Evolutionary conservation across 2,329 filamentous ascomycete genomes (phyloP).

Genomic region (Colletotrichum eleusines): DNA sequence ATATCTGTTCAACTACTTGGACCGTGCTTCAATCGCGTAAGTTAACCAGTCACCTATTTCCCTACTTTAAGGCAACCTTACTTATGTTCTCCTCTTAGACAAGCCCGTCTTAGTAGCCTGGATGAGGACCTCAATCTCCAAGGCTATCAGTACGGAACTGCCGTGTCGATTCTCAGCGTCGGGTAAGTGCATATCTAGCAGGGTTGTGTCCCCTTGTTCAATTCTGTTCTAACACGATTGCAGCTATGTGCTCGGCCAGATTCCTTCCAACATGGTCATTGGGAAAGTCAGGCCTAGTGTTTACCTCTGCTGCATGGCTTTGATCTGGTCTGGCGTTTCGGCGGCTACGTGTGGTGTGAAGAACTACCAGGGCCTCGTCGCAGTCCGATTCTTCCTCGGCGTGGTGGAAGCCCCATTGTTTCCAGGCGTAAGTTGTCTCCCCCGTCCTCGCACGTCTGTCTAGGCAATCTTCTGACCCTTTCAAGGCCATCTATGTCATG

Average conservation of each 20-base stretch:
- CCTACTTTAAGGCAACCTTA: neutral
- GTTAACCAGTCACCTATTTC: neutral
- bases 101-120: slow-evolving; percentile 44
- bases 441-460: neutral
- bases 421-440: slow-evolving; percentile 35
- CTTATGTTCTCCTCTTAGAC: slow-evolving; percentile 30
- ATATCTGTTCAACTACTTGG: slow-evolving; percentile 44
- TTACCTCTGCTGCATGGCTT: slow-evolving; percentile 41
- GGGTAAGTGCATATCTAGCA: slow-evolving; percentile 26
- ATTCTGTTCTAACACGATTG: neutral
- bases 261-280: slow-evolving; percentile 44
- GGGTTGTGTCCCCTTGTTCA: rapidly evolving
- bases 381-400: slow-evolving; percentile 42
- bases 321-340: slow-evolving; percentile 42
- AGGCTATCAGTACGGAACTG: slow-evolving; percentile 45
- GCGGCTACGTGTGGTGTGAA: slow-evolving; percentile 42
- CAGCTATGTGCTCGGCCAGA: slow-evolving; percentile 41
- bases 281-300: slow-evolving; percentile 41
- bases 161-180: slow-evolving; percentile 46
- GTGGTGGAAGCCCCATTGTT: slow-evolving; percentile 42
- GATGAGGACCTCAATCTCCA: slow-evolving; percentile 46
- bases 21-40: slow-evolving; percentile 43
- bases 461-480: neutral
- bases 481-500: slow-evolving; percentile 42
- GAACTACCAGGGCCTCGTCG: slow-evolving; percentile 42